Percentiles rank a stretch among this genome's conserved stretches.
Conservation (phyloP, 805 yeast genomes). For the Yarrowia yakushimensis region DNA sequence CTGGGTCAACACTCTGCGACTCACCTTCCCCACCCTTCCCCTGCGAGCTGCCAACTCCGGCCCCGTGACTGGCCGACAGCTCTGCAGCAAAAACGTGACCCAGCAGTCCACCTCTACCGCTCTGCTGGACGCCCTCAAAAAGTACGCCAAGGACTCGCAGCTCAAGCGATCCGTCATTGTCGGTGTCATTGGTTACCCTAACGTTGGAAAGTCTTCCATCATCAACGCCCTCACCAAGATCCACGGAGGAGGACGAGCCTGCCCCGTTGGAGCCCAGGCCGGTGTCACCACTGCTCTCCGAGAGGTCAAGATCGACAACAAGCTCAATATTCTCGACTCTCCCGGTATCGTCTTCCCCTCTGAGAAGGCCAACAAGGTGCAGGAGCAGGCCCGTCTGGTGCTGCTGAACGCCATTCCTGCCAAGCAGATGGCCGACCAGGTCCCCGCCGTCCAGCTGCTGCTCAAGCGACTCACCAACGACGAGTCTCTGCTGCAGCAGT, state of each 20-base stretch:
- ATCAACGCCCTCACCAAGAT: constrained; percentile 78
- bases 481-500: constrained; percentile 59
- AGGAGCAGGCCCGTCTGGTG: constrained; percentile 84
- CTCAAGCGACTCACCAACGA: constrained; percentile 72
- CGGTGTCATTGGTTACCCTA: constrained; percentile 96
- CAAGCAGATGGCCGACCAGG: constrained; percentile 78
- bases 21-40: constrained; percentile 89
- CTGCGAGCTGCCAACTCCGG: constrained; percentile 56
- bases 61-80: constrained; percentile 65
- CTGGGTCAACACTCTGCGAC: constrained; percentile 77
- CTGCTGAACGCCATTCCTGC: constrained; percentile 87
- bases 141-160: constrained; percentile 78
- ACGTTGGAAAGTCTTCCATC: constrained; percentile 93
- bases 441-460: constrained; percentile 72
- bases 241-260: constrained; percentile 63
- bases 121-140: constrained; percentile 74
- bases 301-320: constrained; percentile 88
- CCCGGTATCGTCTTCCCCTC: constrained; percentile 96
- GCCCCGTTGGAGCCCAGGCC: constrained; percentile 97
- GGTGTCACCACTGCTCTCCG: constrained; percentile 93
- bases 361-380: constrained; percentile 43
- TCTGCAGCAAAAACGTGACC: constrained; percentile 66
- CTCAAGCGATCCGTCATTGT: constrained; percentile 85
- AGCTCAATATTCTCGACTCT: constrained; percentile 83
- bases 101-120: constrained; percentile 68